Evolutionary conservation across 2,329 filamentous ascomycete genomes (phyloP).

Genomic region (Exophiala dermatitidis): DNA sequence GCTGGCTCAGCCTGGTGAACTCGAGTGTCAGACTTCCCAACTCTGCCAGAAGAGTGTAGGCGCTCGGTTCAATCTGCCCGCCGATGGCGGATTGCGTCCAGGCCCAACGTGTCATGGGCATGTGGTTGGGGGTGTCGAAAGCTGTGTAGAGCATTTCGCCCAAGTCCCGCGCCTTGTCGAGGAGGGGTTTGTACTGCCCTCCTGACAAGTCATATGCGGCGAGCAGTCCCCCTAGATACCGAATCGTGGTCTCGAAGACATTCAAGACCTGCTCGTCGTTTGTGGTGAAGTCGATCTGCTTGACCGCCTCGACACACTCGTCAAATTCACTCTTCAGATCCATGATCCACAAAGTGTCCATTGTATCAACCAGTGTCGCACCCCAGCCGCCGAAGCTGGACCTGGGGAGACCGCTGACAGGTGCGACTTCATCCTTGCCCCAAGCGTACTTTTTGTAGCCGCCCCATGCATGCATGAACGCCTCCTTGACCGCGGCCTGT

Average conservation of each 20-base stretch:
- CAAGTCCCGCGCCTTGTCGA: slow-evolving; percentile 49
- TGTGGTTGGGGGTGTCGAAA: slow-evolving; percentile 32
- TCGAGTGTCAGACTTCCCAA: slow-evolving; percentile 38
- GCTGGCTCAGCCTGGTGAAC: slow-evolving; percentile 37
- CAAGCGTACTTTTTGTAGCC: slow-evolving; percentile 58
- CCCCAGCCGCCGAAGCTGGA: slow-evolving; percentile 62
- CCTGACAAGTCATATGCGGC: slow-evolving; percentile 56
- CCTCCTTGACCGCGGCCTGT: slow-evolving; percentile 43
- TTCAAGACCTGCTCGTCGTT: slow-evolving; percentile 50
- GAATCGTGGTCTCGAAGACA: slow-evolving; percentile 84
- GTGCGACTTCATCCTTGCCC: slow-evolving; percentile 57
- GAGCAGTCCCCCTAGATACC: slow-evolving; percentile 73
- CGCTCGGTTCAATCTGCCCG: slow-evolving; percentile 49
- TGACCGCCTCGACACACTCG: slow-evolving; percentile 53
- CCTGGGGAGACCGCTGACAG: slow-evolving; percentile 46
- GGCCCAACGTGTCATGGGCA: slow-evolving; percentile 35
- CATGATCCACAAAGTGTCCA: slow-evolving; percentile 70
- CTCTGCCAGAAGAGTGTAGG: slow-evolving; percentile 44
- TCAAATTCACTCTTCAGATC: slow-evolving; percentile 59
- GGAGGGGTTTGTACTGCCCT: slow-evolving; percentile 40
- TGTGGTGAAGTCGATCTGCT: slow-evolving; percentile 49
- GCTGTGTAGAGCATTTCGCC: slow-evolving; percentile 49
- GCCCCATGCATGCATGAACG: slow-evolving; percentile 51
- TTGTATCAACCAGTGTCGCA: slow-evolving; percentile 58
- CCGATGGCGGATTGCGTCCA: slow-evolving; percentile 48